phyloP scores from a whole-genome alignment of 192 early-diverging fungal species.

The Podila verticillata region DNA sequence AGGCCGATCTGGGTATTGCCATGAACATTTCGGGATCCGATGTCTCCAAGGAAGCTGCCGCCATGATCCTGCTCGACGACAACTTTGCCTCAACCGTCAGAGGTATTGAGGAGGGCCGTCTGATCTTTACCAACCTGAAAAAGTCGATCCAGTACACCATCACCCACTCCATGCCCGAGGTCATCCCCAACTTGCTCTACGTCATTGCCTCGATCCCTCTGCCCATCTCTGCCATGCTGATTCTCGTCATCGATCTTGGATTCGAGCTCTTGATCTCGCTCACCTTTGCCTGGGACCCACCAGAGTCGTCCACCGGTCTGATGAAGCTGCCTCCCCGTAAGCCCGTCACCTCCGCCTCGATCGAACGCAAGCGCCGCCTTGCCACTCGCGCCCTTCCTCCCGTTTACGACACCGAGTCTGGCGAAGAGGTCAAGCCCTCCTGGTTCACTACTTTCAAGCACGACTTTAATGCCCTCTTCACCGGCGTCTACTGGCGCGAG shows the following conservation, averaged over 20 bases:
- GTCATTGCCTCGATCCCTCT: conserved; percentile 88
- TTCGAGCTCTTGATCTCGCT: conserved; percentile 91
- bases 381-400: conserved; percentile 58
- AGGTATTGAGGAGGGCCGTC: conserved; percentile 94
- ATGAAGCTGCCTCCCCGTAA: conserved; percentile 93
- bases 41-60: conserved; percentile 95
- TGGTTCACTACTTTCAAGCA: conserved; percentile 28
- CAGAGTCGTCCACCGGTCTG: conserved; percentile 77
- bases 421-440: conserved; percentile 51
- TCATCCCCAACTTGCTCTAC: conserved; percentile 86
- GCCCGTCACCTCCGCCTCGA: conserved; percentile 83
- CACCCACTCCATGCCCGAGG: conserved; percentile 91
- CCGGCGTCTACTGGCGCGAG: conserved; percentile 68
- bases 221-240: conserved; percentile 83
- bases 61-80: conserved; percentile 98
- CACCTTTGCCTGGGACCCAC: conserved; percentile 91
- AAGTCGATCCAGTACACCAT: conserved; percentile 95
- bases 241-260: conserved; percentile 93
- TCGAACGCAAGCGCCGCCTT: conserved; percentile 73
- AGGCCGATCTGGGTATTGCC: conserved; percentile 96
- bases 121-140: conserved; percentile 96
- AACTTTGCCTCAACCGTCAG: conserved; percentile 96
- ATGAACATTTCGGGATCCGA: conserved; percentile 97
- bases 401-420: conserved; percentile 61
- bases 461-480: conserved; percentile 58